A percentile compares a stretch with the other conserved stretches of the same genome.
These are phyloP conservation scores for Zoysia pacifica DNA, from an alignment of 176 grass and related monocot species.

Conservation along the genomic window DNA sequence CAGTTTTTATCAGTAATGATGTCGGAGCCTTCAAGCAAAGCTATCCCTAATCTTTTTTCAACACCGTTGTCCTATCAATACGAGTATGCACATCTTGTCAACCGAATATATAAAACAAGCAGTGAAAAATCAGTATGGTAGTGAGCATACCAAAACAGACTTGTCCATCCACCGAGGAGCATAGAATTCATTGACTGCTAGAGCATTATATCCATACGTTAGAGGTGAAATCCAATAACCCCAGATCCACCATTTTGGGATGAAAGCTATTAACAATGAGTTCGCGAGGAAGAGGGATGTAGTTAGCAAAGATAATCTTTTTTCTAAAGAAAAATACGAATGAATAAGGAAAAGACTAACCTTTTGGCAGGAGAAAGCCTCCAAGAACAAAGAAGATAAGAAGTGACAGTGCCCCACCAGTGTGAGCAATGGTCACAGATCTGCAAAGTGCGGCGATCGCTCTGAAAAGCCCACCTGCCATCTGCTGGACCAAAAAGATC, in stretches of 20 bases:
- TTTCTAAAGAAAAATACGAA: slow-evolving; percentile 2
- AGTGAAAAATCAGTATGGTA: slow-evolving; percentile 7
- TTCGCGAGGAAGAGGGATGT: slow-evolving; percentile 11
- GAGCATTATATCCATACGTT: slow-evolving; percentile 84
- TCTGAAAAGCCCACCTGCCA: slow-evolving; percentile 93
- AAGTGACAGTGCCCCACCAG: slow-evolving; percentile 86
- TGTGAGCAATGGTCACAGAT: slow-evolving; percentile 88
- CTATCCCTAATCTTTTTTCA: slow-evolving; percentile 56
- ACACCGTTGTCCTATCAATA: slow-evolving; percentile 55
- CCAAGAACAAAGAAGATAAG: slow-evolving; percentile 88
- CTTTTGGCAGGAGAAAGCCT: slow-evolving; percentile 96
- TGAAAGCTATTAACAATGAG: slow-evolving; percentile 53
- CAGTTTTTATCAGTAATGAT: slow-evolving; percentile 80
- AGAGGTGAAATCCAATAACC: slow-evolving; percentile 95
- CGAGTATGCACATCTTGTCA: slow-evolving; percentile 25
- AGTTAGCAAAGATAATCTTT: slow-evolving; percentile 29
- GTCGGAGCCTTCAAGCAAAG: slow-evolving; percentile 66
- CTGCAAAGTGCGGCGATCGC: slow-evolving; percentile 76
- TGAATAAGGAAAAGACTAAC: slow-evolving; percentile 38
- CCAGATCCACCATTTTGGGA: slow-evolving; percentile 99
- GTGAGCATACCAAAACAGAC: slow-evolving; percentile 49
- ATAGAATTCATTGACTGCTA: slow-evolving; percentile 92
- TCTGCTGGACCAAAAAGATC: slow-evolving; percentile 90
- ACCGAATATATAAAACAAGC: neutral
- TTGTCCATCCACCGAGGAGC: slow-evolving; percentile 92